These are phyloP conservation scores for Trametes sanguinea DNA, from an alignment of 768 basidiomycete genomes.

Conservation along the genomic window DNA sequence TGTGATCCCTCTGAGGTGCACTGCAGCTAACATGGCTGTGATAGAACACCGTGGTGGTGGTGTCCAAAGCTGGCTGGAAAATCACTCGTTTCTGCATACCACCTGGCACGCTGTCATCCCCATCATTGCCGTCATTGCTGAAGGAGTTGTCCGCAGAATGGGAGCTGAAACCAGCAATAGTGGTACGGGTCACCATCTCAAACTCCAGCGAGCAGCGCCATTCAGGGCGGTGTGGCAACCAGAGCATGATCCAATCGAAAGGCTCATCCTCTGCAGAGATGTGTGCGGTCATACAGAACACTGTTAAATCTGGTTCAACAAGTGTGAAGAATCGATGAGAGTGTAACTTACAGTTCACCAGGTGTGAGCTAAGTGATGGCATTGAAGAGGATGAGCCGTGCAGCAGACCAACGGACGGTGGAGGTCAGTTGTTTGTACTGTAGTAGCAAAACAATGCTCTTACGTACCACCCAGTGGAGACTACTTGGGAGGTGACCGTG, in stretches of 20 bases:
- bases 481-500: slow-evolving; percentile 80
- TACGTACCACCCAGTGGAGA: slow-evolving; percentile 77
- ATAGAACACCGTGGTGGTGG: slow-evolving; percentile 88
- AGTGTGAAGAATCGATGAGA: too few relatives aligned
- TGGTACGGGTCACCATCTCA: slow-evolving; percentile 79
- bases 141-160: slow-evolving; percentile 57
- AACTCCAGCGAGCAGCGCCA: slow-evolving; percentile 90
- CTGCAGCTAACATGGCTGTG: too few relatives aligned
- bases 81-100: slow-evolving; percentile 77
- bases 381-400: slow-evolving; percentile 5
- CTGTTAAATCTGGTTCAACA: too few relatives aligned
- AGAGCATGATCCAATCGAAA: slow-evolving; percentile 90
- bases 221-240: slow-evolving; percentile 82
- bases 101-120: slow-evolving; percentile 56
- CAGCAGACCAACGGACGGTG: too few relatives aligned
- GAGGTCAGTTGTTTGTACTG: too few relatives aligned
- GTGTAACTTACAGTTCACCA: slow-evolving; percentile 76
- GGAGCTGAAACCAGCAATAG: slow-evolving; percentile 58
- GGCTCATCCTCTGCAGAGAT: slow-evolving; percentile 90
- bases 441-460: slow-evolving; percentile 21
- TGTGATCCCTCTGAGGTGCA: too few relatives aligned
- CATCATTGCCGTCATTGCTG: slow-evolving; percentile 53
- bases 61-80: slow-evolving; percentile 86
- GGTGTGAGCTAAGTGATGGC: slow-evolving; percentile 61
- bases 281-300: slow-evolving; percentile 80